Evolutionary conservation across 495 filamentous ascomycete species (phyloP).

Genomic region (Cladorrhinum samala): DNA sequence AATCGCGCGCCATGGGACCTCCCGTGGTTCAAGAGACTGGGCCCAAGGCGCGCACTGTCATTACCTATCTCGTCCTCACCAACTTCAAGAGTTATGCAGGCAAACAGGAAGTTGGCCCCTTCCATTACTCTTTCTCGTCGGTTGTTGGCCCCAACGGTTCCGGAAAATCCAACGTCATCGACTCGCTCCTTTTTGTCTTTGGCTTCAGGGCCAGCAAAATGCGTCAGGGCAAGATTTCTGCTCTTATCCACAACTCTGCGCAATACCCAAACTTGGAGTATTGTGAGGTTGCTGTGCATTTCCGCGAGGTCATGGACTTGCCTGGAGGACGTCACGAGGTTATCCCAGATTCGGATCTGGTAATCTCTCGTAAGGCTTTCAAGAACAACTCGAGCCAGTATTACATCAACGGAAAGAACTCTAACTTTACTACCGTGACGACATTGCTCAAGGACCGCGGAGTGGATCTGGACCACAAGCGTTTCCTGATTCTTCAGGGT

Average conservation of each 20-base stretch:
- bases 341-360: conserved; percentile 72
- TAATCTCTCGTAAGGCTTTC: conserved; percentile 89
- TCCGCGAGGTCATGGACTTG: conserved; percentile 87
- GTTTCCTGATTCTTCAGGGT: conserved; percentile 93
- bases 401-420: conserved; percentile 83
- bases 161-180: conserved; percentile 98
- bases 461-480: conserved; percentile 95
- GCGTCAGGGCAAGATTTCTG: conserved; percentile 97
- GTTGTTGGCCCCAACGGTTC: conserved; percentile 97
- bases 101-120: conserved; percentile 89
- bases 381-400: conserved; percentile 98
- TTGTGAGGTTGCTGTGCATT: conserved; percentile 94
- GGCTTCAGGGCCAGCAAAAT: conserved; percentile 99
- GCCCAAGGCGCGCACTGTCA: conserved; percentile 80
- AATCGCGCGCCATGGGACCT: conserved; percentile 66
- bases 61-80: conserved; percentile 78
- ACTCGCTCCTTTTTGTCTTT: conserved; percentile 95
- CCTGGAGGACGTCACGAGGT: conserved; percentile 65
- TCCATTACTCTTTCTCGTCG: conserved; percentile 96
- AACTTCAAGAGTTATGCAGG: conserved; percentile 99
- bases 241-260: conserved; percentile 93
- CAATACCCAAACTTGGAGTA: conserved; percentile 73
- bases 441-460: conserved; percentile 81
- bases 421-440: conserved; percentile 86
- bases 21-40: conserved; percentile 62